Conservation (phyloP, 768 basidiomycete species). For the Lactarius deliciosus region DNA sequence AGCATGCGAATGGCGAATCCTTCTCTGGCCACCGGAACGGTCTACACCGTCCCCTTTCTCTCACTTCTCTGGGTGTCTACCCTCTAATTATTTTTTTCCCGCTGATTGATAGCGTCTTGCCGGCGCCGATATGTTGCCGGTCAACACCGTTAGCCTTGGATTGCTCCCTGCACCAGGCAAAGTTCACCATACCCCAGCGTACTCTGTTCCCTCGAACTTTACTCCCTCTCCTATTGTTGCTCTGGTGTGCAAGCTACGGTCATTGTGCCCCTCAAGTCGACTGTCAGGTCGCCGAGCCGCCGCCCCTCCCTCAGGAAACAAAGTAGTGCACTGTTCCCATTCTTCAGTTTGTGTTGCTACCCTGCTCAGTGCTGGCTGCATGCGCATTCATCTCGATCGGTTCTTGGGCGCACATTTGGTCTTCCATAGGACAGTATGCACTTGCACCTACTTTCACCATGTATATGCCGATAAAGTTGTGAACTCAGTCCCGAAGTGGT, state of each 20-base stretch:
- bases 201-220: not conserved
- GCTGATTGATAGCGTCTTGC: no score
- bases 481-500: conserved; percentile 57
- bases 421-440: conserved; percentile 65
- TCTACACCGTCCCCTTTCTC: no score
- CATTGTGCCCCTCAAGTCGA: conserved; percentile 41
- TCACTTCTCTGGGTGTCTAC: no score
- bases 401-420: conserved; percentile 65
- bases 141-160: not conserved
- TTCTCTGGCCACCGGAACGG: no score
- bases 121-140: not conserved
- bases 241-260: conserved; percentile 21
- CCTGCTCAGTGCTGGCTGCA: not conserved
- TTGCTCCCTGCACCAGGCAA: not conserved
- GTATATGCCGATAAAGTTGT: not conserved
- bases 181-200: not conserved
- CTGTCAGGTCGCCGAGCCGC: conserved; percentile 76
- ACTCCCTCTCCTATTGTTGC: conserved; percentile 15
- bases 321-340: conserved; percentile 65
- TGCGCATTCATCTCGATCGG: not conserved
- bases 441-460: not conserved
- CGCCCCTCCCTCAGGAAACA: conserved; percentile 59
- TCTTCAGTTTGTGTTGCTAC: conserved; percentile 48
- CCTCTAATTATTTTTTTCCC: no score
- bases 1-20: no score